Percentiles rank a stretch among this genome's conserved stretches.
phyloP scores from a whole-genome alignment of 768 basidiomycete genomes.

The Amanita muscaria region DNA sequence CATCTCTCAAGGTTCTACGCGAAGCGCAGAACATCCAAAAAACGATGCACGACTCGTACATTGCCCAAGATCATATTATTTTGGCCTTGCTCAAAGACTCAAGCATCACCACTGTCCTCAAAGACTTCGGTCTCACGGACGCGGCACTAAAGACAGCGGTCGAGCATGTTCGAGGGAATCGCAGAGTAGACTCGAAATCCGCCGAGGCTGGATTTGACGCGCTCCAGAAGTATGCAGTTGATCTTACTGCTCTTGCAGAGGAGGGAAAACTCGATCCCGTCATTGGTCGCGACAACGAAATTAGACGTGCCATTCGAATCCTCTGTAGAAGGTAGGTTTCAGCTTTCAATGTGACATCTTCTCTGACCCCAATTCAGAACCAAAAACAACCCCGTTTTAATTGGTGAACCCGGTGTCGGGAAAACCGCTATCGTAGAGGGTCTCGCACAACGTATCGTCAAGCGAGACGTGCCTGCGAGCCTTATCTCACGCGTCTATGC shows the following conservation, averaged over 20 bases:
- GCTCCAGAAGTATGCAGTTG: conserved; percentile 78
- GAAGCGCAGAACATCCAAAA: conserved; percentile 75
- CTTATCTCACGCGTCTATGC: conserved; percentile 72
- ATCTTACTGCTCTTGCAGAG: conserved; percentile 79
- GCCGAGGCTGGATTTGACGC: conserved; percentile 95
- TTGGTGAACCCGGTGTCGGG: conserved; percentile 92
- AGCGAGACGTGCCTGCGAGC: conserved; percentile 78
- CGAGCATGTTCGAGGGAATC: conserved; percentile 72
- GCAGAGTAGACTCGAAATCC: conserved; percentile 74
- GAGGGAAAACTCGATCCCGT: conserved; percentile 95
- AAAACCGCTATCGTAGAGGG: conserved; percentile 96
- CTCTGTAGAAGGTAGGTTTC: conserved; percentile 53
- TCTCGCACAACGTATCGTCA: conserved; percentile 90
- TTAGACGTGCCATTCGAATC: conserved; percentile 75
- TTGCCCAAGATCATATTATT: conserved; percentile 89
- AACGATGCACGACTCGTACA: conserved; percentile 81
- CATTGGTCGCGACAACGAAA: conserved; percentile 89
- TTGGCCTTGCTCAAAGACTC: conserved; percentile 76
- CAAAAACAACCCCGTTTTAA: conserved; percentile 95
- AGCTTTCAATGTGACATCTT: not conserved
- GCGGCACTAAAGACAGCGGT: conserved; percentile 68
- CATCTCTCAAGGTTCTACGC: conserved; percentile 53
- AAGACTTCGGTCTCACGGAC: conserved; percentile 68
- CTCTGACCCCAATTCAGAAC: conserved; percentile 41
- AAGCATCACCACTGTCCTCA: conserved; percentile 58